Evolutionary conservation across 352 stramenopile species (phyloP), one percentile per base, ranked within the genome.

Genomic region (Globisporangium carolinianum): DNA sequence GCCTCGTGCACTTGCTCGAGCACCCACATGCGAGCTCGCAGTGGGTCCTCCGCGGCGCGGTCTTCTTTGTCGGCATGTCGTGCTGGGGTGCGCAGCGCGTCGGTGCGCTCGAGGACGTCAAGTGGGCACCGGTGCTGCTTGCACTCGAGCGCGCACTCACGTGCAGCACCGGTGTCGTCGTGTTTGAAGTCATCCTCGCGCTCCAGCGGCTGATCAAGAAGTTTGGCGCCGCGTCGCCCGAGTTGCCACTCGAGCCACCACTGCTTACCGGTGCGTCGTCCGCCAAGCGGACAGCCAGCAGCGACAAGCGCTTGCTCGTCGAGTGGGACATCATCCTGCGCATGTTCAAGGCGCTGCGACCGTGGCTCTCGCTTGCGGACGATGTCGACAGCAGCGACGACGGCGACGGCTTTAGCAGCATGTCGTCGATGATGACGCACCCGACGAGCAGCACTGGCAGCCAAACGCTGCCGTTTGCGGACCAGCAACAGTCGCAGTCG

Each of bases 11-110:
- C 7, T 14, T 95, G n/a, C 66, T 95, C 7, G 84, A 95, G 48
- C 77, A 86, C 48, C 82, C 80, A 1, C 49, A 55, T 3, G 57
- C 58, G 52, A 83, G 76, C 54, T 86, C 73, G 17, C 72, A 83
- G 50, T 90, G 76, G 77, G 79, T 91, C n/a, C 66, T 91, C 0
- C 77, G 86, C 51, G 86, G 86, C 0, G 83, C 84, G 0, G 83
- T 95, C 11, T 95, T 94, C 65, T 95, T 93, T 60, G 65, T 95
- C 5, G 86, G 84, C 3, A 95, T 95, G 86, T 94, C 84, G 14
- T 91, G 80, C 41, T 95, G 86, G 86, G 86, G 86, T 3, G 93
- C 82, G 12, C 84, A 95, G 51, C 81, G 85, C 17, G 71, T 94
- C 0, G 62, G 70, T 5, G 81, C 73, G 55, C 76, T 95, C 53